Percentiles rank a stretch among this genome's conserved stretches.
These are phyloP conservation scores for Fusarium sp. DNA, from an alignment of 2,329 filamentous ascomycete genomes.

Conservation along the genomic window DNA sequence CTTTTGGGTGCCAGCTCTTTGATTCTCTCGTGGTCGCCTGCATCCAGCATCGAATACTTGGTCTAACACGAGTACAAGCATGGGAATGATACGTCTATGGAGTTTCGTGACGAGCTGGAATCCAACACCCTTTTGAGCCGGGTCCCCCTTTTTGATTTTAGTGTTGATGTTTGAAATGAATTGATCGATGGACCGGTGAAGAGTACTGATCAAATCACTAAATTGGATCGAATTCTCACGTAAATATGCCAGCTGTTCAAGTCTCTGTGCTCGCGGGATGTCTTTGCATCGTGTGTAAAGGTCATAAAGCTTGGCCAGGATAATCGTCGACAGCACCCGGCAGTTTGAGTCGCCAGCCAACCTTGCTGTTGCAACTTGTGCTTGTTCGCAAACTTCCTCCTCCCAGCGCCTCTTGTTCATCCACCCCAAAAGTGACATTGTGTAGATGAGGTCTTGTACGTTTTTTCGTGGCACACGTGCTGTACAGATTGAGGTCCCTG, in stretches of 20 bases:
- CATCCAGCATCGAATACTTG: slow-evolving; percentile 40
- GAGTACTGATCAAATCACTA: slow-evolving; percentile 15
- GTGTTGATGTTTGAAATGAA: slow-evolving; percentile 19
- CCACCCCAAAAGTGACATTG: slow-evolving; percentile 26
- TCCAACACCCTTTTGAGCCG: not conserved
- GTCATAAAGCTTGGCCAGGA: slow-evolving; percentile 28
- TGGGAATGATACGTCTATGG: slow-evolving; percentile 42
- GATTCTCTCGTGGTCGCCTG: not conserved
- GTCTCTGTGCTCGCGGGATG: slow-evolving; percentile 25
- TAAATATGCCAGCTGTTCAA: slow-evolving; percentile 35
- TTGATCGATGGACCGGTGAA: slow-evolving; percentile 17
- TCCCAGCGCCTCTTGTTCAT: slow-evolving; percentile 29
- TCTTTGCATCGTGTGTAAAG: slow-evolving; percentile 33
- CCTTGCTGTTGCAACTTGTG: slow-evolving; percentile 3
- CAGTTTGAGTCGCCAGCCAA: not conserved
- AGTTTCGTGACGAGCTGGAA: slow-evolving; percentile 22
- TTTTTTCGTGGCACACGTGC: slow-evolving; percentile 18
- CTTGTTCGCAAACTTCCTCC: not conserved
- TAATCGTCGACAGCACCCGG: slow-evolving; percentile 7
- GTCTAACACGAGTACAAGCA: slow-evolving; percentile 43
- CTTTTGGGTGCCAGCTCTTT: not conserved
- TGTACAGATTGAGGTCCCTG: slow-evolving; percentile 1
- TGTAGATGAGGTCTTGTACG: slow-evolving; percentile 15
- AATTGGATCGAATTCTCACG: slow-evolving; percentile 13
- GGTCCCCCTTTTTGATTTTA: not conserved